Base-by-base conservation (phyloP, 2,329 filamentous ascomycete species). In the Epichloe scottii region DNA sequence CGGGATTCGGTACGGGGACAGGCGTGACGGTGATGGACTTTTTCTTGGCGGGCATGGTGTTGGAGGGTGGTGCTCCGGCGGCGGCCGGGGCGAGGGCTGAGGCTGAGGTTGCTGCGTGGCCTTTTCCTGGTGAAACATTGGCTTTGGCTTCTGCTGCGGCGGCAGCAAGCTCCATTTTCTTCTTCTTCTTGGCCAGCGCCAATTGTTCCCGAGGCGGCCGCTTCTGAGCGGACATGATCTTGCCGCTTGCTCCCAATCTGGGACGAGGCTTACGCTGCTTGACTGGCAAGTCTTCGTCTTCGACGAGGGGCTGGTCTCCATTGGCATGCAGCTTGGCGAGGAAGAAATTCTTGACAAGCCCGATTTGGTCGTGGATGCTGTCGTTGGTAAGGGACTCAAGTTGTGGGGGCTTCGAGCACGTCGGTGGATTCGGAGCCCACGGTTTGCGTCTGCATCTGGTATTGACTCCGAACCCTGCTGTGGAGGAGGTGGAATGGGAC, bases 401-500 rank as follows among this genome's bases (percentile, higher is more conserved):
- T 15, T 84, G 74, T 11, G 83, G 71, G 19, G 89, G 78, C 70
- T 33, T 82, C 77, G 63, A 91, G 84, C 33, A 90, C 65, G 59
- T 82, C 71, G 21, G 75, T 73, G 26, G 74, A 72, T 52, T 76
- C 74, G 58, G 80, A 68, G 59, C 79, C 74, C 51, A 81, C 75
- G n/a, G 78, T 76, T 62, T 77, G 71, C 51, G 76, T 79, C 63
- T 94, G 87, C 59, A 86, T 80, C 66, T 93, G 85, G 66, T 88
- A 90, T 52, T 87, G 85, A 62, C 77, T 91, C 63, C 89, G 84
- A 60, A 98, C 88, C 60, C 91, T 83, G 58, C 88, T 89, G 64
- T 97, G 93, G 30, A 98, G 79, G 19, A 98, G 79, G 70, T 98
- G 93, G 53, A 98, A 76, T 23, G 94, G 93, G 37, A 98, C 93